Conservation (phyloP, 805 yeast species). For the Yarrowia sp. region DNA sequence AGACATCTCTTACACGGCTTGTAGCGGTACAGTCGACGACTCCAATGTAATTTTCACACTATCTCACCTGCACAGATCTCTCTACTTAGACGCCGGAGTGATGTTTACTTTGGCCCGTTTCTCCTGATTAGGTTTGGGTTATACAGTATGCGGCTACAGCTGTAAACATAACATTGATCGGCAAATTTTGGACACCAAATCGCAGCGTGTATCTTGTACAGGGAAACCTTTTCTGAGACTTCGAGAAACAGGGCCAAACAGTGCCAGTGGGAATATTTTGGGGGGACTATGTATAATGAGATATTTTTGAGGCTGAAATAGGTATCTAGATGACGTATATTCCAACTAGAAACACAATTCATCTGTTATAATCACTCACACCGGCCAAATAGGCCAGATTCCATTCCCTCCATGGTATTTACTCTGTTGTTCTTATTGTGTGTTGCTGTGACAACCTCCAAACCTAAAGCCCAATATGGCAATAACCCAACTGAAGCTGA, state of each 20-base stretch:
- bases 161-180: constrained; percentile 18
- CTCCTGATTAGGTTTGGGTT: not conserved
- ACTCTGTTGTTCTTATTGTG: not conserved
- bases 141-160: constrained; percentile 25
- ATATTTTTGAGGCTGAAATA: no score
- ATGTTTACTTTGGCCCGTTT: not conserved
- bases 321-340: no score
- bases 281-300: no score
- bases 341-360: no score
- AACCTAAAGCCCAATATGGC: constrained; percentile 19
- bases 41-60: not conserved
- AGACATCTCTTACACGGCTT: not conserved
- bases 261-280: not conserved
- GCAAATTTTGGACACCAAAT: not conserved
- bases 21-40: not conserved
- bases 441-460: constrained; percentile 14
- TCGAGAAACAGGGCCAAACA: no score
- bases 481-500: constrained; percentile 20
- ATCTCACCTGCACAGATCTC: not conserved
- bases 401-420: not conserved
- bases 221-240: no score
- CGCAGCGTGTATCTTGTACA: not conserved
- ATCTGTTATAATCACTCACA: no score
- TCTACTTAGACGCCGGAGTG: not conserved
- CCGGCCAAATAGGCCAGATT: not conserved